Evolutionary conservation across 1,284 basidiomycete species (phyloP).

Genomic region (Cutaneotrichosporon cyanovorans): DNA sequence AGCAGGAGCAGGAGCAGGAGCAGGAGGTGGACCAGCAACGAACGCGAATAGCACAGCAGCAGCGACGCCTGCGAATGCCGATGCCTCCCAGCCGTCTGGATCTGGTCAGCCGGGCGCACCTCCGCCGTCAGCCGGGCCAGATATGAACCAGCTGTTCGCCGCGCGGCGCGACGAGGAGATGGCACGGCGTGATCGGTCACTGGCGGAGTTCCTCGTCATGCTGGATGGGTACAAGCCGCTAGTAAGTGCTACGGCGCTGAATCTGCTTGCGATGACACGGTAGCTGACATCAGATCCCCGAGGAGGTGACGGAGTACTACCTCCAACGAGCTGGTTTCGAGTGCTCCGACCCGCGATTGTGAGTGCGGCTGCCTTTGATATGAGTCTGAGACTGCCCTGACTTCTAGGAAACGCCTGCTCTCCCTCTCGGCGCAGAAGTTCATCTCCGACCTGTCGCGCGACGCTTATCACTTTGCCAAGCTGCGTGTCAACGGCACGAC

Average conservation of each 20-base stretch:
- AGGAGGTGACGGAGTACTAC: slow-evolving; percentile 97
- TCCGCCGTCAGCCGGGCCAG: slow-evolving; percentile 11
- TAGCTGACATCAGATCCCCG: slow-evolving; percentile 67
- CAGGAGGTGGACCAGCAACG: not conserved
- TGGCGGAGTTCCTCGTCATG: slow-evolving; percentile 92
- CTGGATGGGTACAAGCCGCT: slow-evolving; percentile 94
- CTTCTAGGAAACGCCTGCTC: slow-evolving; percentile 74
- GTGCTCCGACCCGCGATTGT: slow-evolving; percentile 87
- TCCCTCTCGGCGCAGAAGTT: slow-evolving; percentile 98
- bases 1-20: slow-evolving; percentile 7
- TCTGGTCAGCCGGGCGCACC: too few relatives aligned
- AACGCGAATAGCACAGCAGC: too few relatives aligned
- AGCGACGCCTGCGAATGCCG: too few relatives aligned
- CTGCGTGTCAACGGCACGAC: slow-evolving; percentile 60
- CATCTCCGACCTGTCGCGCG: slow-evolving; percentile 90
- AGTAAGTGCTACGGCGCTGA: slow-evolving; percentile 50
- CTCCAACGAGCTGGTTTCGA: slow-evolving; percentile 94
- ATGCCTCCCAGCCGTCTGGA: too few relatives aligned
- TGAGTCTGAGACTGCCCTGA: not conserved
- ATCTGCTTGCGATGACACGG: too few relatives aligned
- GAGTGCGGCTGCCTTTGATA: slow-evolving; percentile 35
- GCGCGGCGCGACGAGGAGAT: slow-evolving; percentile 58
- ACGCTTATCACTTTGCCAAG: slow-evolving; percentile 95
- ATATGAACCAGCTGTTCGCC: slow-evolving; percentile 33
- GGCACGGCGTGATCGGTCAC: slow-evolving; percentile 66